Evolutionary conservation across 257 asterid genomes (phyloP).

Genomic region (Solanum bulbocastanum): DNA sequence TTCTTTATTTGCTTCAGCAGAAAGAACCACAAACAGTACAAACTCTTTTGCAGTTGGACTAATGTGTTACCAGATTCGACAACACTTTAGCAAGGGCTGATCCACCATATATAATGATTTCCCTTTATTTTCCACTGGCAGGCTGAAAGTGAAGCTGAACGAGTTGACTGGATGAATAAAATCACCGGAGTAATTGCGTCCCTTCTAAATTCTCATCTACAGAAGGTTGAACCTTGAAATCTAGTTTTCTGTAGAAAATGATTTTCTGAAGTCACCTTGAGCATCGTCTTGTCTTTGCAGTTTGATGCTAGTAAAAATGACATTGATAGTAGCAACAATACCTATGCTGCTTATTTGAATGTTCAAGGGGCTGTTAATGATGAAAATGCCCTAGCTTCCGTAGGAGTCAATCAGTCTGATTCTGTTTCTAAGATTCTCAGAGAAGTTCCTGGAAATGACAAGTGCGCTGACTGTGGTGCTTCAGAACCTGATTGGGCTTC

Average conservation of each 20-base stretch:
- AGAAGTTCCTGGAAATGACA: slow-evolving; percentile 78
- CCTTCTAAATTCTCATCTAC: slow-evolving; percentile 85
- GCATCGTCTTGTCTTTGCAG: slow-evolving; percentile 34
- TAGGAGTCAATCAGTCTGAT: slow-evolving; percentile 35
- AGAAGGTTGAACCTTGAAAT: slow-evolving; percentile 42
- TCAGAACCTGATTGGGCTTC: slow-evolving; percentile 97
- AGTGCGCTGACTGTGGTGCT: slow-evolving; percentile 84
- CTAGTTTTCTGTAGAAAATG: not conserved
- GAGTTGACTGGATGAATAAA: slow-evolving; percentile 94
- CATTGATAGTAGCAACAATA: slow-evolving; percentile 9
- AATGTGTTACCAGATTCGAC: not conserved
- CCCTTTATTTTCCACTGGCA: slow-evolving; percentile 17
- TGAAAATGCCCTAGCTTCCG: slow-evolving; percentile 29
- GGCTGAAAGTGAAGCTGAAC: slow-evolving; percentile 99
- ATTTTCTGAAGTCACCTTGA: slow-evolving; percentile 2
- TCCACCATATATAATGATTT: not conserved
- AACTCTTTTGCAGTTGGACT: not conserved
- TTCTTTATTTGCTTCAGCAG: not conserved
- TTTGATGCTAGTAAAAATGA: slow-evolving; percentile 38
- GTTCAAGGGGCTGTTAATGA: slow-evolving; percentile 20
- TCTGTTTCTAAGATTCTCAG: slow-evolving; percentile 71
- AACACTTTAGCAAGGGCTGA: not conserved
- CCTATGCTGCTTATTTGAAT: slow-evolving; percentile 30
- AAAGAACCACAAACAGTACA: not conserved
- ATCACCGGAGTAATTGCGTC: slow-evolving; percentile 79